Conservation (phyloP, 2,329 filamentous ascomycete genomes). For the Amauroascus verrucosus region DNA sequence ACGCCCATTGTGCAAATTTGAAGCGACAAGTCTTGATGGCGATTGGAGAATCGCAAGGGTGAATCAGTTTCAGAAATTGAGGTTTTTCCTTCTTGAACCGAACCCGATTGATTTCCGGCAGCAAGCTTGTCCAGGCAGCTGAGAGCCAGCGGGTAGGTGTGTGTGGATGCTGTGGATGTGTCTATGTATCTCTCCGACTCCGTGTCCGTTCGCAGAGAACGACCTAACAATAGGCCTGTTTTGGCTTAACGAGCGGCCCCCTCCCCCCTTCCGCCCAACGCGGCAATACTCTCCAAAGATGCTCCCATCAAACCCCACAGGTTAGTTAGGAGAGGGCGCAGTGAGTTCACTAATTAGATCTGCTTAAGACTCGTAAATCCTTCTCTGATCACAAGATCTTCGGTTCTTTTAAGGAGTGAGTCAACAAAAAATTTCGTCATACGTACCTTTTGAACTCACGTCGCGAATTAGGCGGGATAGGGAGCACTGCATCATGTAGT, state of each 20-base stretch:
- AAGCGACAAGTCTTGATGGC: not conserved
- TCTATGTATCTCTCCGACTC: no score
- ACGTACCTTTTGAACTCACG: not conserved
- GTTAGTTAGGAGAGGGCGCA: not conserved
- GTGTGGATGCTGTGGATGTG: no score
- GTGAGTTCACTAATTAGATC: no score
- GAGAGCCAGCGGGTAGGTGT: no score
- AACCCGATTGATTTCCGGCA: not conserved
- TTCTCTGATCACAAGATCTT: not conserved
- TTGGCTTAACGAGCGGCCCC: not conserved
- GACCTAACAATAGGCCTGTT: not conserved
- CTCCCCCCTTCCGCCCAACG: no score
- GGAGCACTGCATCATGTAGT: not conserved
- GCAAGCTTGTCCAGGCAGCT: not conserved
- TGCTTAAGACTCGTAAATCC: no score
- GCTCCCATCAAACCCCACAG: not conserved
- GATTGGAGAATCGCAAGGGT: not conserved
- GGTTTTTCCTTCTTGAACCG: not conserved
- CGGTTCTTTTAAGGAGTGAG: not conserved
- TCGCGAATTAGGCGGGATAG: not conserved
- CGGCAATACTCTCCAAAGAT: not conserved
- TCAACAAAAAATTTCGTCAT: not conserved
- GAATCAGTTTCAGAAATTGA: not conserved
- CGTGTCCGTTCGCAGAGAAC: not conserved
- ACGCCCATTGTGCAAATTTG: not conserved